These are phyloP conservation scores for Ceratobasidium sp. DNA, from an alignment of 1,284 basidiomycete genomes.

Conservation along the genomic window DNA sequence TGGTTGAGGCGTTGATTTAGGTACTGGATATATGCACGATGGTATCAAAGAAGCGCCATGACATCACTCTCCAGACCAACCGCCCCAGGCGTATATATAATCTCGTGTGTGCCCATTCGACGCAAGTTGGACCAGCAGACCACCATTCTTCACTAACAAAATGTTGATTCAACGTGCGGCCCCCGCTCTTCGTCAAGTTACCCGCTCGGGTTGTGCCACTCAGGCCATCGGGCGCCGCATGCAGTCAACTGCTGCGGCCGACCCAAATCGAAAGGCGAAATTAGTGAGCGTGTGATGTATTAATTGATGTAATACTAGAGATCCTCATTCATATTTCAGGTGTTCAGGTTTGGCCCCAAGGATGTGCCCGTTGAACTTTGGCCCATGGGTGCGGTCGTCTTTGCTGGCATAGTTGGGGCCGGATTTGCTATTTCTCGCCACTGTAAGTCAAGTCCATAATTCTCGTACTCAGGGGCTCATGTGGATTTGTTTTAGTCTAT, in stretches of 20 bases:
- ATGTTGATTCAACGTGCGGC: constrained; percentile 26
- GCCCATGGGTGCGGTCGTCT: constrained; percentile 39
- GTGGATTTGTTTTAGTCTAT: constrained; percentile 11
- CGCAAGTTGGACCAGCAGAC: not conserved
- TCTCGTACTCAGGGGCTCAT: not conserved
- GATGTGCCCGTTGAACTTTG: constrained; percentile 41
- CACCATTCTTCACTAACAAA: constrained; percentile 1
- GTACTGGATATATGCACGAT: constrained; percentile 19
- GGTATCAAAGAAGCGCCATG: constrained; percentile 30
- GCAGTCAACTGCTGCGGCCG: constrained; percentile 8
- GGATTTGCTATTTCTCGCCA: constrained; percentile 41
- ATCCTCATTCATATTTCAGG: constrained; percentile 9
- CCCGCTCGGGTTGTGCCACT: not conserved
- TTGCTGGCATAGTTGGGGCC: constrained; percentile 36
- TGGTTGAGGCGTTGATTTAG: not conserved
- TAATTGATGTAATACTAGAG: not conserved
- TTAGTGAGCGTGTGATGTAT: constrained; percentile 13
- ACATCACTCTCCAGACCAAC: constrained; percentile 14
- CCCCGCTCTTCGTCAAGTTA: constrained; percentile 24
- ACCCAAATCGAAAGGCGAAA: constrained; percentile 22
- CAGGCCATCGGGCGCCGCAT: constrained; percentile 20
- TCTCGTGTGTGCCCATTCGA: not conserved
- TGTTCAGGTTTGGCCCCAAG: constrained; percentile 40
- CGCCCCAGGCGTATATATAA: constrained; percentile 12
- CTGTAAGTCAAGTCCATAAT: constrained; percentile 9